Base-by-base conservation (phyloP, 768 basidiomycete genomes). In the Hydnum rufescens region DNA sequence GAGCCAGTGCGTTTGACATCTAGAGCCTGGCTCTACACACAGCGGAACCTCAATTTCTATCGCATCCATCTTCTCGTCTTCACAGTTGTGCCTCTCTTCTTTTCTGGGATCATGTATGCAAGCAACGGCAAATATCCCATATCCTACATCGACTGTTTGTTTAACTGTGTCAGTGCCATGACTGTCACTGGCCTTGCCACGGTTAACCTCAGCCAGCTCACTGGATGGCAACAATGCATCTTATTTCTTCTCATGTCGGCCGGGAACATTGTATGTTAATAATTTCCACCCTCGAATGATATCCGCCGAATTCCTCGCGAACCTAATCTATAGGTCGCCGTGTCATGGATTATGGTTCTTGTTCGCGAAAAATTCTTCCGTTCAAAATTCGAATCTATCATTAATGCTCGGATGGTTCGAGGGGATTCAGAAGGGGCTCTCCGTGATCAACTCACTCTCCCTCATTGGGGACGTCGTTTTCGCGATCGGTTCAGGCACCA, bases 271-370 rank as follows among this genome's bases (percentile, higher is more conserved):
- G 83, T 85, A 57, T 60, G 80, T 1, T 2, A 4, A 30, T 4
- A 3, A 18, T 5, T 2, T 26, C 16, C 22, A 51, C 55, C 50
- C 13, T 55, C 48, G 13, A 49, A 5, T 47, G n/a, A 36, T 53
- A 30, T 44, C 39, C 31, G n/a, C n/a, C n/a, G 26, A 5, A 5
- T 52, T 18, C 4, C 5, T 5, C 57, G 57, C 52, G 47, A 28
- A 2, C 31, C 55, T 18, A 55, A 51, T 3, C 56, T 46, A n/a
- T 50, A 87, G 78, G 75, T 87, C 34, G 60, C 78, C 13, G 74
- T 89, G 4, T 86, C 85, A 0, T 85, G 86, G 80, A 69, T 86
- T 54, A 82, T 85, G 64, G 85, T 93, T 26, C 74, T 78, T 54
- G 73, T 80, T 54, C 73, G 88, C 53, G 77, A 76, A 82, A 82